Evolutionary conservation across 306 rosid species (phyloP), one percentile per base, ranked within the genome.

Genomic region (Fagus sylvatica): DNA sequence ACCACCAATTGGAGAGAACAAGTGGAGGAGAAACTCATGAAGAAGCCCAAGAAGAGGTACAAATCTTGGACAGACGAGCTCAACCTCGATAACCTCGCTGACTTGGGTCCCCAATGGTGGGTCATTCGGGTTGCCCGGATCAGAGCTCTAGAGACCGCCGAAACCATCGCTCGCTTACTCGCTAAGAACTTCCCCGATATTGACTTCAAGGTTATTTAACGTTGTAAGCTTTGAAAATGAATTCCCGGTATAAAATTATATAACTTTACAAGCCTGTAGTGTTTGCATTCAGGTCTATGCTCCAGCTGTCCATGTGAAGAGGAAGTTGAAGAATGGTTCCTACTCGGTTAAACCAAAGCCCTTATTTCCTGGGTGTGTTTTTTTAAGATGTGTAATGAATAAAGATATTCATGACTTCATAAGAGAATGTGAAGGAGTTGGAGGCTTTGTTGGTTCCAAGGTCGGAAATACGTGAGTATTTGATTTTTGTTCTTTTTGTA

Each of bases 61-160:
- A 78, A 83, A 3, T 68, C 85, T 2, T 92, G 95, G 97, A 92
- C 73, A 2, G 98, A 89, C 4, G 87, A 92, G 81, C 95, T 90
- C 64, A 92, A 94, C 83, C 89, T 92, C 9, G 90, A 94, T 49
- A 84, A 77, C 74, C 90, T 95, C 33, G 86, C 93, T 67, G 81
- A 81, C 5, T 78, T 82, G 72, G 98, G 98, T 54, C 95, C 97
- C 11, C 97, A 89, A 30, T 95, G 98, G 98, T 94, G 90, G 91
- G 84, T 84, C 61, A 33, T 92, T 54, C 85, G 92, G 1, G 98
- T 87, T 5, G 76, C 97, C 8, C 84, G 98, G 13, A 37, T 84
- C 46, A 82, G 80, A 78, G 88, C 83, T 28, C 88, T 81, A 42
- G 89, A 91, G 48, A 89, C 85, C 16, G 87, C 91, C 1, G 86